Evolutionary conservation across 176 grass and related monocot genomes (phyloP).

Genomic region (Zea luxurians): DNA sequence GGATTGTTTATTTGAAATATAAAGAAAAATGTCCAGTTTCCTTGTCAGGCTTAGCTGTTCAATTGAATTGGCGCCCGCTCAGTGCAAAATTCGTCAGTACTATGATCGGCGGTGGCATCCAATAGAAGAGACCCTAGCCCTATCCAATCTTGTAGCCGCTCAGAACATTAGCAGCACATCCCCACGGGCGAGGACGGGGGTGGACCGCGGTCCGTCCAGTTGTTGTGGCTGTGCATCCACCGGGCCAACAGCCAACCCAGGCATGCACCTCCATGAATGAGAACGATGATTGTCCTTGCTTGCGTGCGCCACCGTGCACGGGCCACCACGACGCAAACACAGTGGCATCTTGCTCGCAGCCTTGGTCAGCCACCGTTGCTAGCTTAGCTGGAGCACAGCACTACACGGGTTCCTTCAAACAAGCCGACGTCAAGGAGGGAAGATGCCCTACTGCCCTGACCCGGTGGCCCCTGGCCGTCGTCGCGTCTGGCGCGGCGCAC

Average conservation of each 20-base stretch:
- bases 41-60: no score
- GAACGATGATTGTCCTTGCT: neutral
- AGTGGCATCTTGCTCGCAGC: neutral
- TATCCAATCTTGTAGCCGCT: neutral
- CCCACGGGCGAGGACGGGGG: neutral
- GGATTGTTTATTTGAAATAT: no score
- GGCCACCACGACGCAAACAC: constrained; percentile 31
- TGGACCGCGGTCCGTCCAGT: neutral
- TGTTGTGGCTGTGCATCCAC: neutral
- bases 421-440: constrained; percentile 14
- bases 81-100: neutral
- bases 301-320: constrained; percentile 1
- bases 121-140: neutral
- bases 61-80: no score
- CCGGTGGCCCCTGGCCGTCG: neutral
- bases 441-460: neutral
- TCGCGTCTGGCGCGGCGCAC: neutral
- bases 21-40: no score
- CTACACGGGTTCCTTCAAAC: constrained; percentile 27
- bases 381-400: neutral
- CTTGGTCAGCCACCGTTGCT: neutral
- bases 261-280: neutral
- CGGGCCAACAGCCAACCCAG: neutral
- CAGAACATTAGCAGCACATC: neutral
- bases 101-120: neutral